A percentile compares a stretch with the other conserved stretches of the same genome.
phyloP scores from a whole-genome alignment of 257 asterid species.

The Penstemon eatonii region DNA sequence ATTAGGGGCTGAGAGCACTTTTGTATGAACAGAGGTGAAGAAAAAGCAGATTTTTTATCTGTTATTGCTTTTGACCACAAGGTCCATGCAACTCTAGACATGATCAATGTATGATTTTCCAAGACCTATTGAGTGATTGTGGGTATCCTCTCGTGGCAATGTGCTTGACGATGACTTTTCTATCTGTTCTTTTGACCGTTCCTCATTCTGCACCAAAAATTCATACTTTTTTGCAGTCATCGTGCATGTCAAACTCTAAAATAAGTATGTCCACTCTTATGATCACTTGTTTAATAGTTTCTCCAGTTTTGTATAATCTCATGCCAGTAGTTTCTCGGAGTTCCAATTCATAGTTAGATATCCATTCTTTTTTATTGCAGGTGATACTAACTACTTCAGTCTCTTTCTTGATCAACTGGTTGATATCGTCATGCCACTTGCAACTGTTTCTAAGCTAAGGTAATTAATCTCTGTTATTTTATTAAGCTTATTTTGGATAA shows the following conservation, averaged over 20 bases:
- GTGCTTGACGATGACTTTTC: not conserved
- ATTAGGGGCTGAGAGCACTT: no score
- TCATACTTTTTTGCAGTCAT: not conserved
- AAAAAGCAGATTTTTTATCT: no score
- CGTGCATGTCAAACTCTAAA: not conserved
- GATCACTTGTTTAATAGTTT: not conserved
- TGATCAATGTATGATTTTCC: not conserved
- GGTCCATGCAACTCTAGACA: no score
- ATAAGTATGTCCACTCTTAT: not conserved
- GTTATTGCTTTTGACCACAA: no score
- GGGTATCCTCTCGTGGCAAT: not conserved
- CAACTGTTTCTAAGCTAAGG: slow-evolving; percentile 50
- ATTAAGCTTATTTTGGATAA: no score
- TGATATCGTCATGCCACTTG: slow-evolving; percentile 72
- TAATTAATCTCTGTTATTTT: slow-evolving; percentile 25
- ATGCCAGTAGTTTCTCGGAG: not conserved
- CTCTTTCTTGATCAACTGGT: slow-evolving; percentile 70
- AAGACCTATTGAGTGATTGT: not conserved
- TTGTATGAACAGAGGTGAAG: no score
- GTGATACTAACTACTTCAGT: slow-evolving; percentile 72
- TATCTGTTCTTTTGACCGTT: slow-evolving; percentile 8
- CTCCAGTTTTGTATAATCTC: not conserved
- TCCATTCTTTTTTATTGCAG: slow-evolving; percentile 41
- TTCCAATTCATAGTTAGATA: slow-evolving; percentile 5
- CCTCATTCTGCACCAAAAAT: slow-evolving; percentile 10